A percentile compares a stretch with the other conserved stretches of the same genome.
Evolutionary conservation across 2,329 filamentous ascomycete genomes (phyloP).

Genomic region (Aspergillus ruber): DNA sequence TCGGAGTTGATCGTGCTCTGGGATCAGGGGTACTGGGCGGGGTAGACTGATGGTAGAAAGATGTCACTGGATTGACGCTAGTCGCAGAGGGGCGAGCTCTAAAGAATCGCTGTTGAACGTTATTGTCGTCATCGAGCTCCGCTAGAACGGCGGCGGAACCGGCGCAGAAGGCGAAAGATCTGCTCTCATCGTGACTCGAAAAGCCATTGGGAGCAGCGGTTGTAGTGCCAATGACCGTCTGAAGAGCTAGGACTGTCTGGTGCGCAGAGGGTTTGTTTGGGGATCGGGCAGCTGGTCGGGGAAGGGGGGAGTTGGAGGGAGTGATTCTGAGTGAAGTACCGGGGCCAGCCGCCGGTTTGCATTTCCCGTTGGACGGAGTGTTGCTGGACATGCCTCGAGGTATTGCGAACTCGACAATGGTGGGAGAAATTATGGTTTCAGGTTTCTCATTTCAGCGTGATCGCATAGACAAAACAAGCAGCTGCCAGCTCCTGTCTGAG

Average conservation of each 20-base stretch:
- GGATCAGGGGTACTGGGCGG: conserved; percentile 50
- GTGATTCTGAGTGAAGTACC: conserved; percentile 56
- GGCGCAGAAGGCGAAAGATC: conserved; percentile 79
- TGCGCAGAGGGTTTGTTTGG: conserved; percentile 45
- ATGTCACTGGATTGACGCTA: conserved; percentile 57
- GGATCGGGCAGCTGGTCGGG: conserved; percentile 58
- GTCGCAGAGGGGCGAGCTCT: conserved; percentile 68
- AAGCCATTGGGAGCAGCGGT: conserved; percentile 79
- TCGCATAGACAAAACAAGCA: conserved; percentile 18
- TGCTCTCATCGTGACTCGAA: conserved; percentile 65
- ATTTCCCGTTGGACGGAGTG: conserved; percentile 28
- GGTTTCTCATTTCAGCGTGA: conserved; percentile 20
- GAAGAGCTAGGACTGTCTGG: conserved; percentile 58
- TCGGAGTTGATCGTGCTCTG: conserved; percentile 53
- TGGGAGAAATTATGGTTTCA: neutral
- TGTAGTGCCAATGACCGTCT: conserved; percentile 85
- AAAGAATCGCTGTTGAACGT: conserved; percentile 76
- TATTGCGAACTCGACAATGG: neutral
- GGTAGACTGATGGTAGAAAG: conserved; percentile 50
- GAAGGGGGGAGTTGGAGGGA: conserved; percentile 68
- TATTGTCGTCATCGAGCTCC: conserved; percentile 61
- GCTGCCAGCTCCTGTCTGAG: conserved; percentile 1
- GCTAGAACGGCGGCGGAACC: conserved; percentile 91
- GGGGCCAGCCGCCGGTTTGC: conserved; percentile 25
- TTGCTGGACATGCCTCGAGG: conserved; percentile 32